Percentiles rank a stretch among this genome's conserved stretches.
Conservation (phyloP, 345 rosid species). For the Eucalyptus brandiana region DNA sequence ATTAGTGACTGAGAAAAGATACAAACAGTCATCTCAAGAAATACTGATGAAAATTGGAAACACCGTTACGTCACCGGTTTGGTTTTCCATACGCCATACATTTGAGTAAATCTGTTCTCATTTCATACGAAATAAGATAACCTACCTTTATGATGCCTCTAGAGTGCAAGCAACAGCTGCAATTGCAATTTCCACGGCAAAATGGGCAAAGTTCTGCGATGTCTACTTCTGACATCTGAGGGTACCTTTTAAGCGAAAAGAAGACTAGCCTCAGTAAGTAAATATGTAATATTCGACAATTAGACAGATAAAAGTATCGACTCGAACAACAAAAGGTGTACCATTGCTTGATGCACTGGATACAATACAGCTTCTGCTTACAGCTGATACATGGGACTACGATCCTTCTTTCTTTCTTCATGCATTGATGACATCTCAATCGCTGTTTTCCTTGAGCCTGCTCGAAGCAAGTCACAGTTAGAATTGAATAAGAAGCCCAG, state of each 20-base stretch:
- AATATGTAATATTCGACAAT: background rate
- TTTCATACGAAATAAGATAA: background rate
- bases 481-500: background rate
- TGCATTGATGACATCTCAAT: slow-evolving; percentile 68
- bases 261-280: background rate
- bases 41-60: background rate
- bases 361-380: background rate
- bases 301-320: background rate
- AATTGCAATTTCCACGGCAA: slow-evolving; percentile 74
- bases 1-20: background rate
- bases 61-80: background rate
- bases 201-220: slow-evolving; percentile 54
- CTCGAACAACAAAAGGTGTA: background rate
- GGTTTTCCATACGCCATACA: background rate
- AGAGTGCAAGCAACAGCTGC: slow-evolving; percentile 63
- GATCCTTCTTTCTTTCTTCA: slow-evolving; percentile 30
- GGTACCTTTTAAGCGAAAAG: slow-evolving; percentile 41
- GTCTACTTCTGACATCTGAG: slow-evolving; percentile 39
- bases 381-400: slow-evolving; percentile 39
- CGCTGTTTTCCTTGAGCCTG: slow-evolving; percentile 10
- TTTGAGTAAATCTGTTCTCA: background rate
- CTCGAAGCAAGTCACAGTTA: slow-evolving; percentile 1
- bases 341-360: slow-evolving; percentile 59
- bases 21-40: background rate
- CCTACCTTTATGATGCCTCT: slow-evolving; percentile 50